A percentile compares a stretch with the other conserved stretches of the same genome.
Evolutionary conservation across 371 early-diverging fungal genomes (phyloP).

Genomic region (Cokeromyces recurvatus): DNA sequence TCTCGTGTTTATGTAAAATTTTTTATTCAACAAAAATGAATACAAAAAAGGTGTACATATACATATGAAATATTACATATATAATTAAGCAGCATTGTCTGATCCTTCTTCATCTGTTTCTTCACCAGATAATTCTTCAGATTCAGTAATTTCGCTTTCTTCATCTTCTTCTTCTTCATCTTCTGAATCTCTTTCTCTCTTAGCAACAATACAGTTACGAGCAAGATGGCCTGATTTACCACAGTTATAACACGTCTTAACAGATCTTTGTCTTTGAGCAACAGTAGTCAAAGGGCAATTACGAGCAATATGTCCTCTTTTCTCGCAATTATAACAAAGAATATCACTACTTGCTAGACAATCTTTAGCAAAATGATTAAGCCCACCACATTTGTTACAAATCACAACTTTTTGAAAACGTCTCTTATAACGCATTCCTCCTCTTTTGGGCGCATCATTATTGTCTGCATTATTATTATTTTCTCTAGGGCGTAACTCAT

Average conservation of each 20-base stretch:
- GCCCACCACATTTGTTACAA: slow-evolving; percentile 56
- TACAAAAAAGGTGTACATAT: too few species aligned
- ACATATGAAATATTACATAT: too few species aligned
- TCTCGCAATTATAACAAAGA: slow-evolving; percentile 57
- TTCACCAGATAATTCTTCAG: slow-evolving; percentile 2
- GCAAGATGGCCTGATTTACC: slow-evolving; percentile 55
- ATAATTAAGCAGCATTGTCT: too few species aligned
- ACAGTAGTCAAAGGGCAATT: slow-evolving; percentile 27
- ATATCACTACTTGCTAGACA: slow-evolving; percentile 52
- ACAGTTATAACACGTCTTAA: slow-evolving; percentile 51
- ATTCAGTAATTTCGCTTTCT: slow-evolving; percentile 4
- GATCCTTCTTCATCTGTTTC: slow-evolving; percentile 1
- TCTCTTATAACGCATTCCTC: background rate
- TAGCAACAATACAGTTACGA: slow-evolving; percentile 37
- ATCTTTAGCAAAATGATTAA: slow-evolving; percentile 61
- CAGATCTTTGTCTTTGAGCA: slow-evolving; percentile 9
- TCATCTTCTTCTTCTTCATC: slow-evolving; percentile 11
- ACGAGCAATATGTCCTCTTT: slow-evolving; percentile 57
- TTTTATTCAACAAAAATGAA: too few species aligned
- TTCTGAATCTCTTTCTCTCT: slow-evolving; percentile 17
- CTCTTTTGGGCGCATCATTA: too few species aligned
- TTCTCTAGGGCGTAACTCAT: slow-evolving; percentile 22
- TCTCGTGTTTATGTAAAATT: too few species aligned
- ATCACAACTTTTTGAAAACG: slow-evolving; percentile 25
- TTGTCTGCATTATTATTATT: background rate